Percentiles rank a stretch among this genome's conserved stretches.
These are phyloP conservation scores for Ceratocystiopsis brevicomis DNA, from an alignment of 2,329 filamentous ascomycete species.

Conservation along the genomic window DNA sequence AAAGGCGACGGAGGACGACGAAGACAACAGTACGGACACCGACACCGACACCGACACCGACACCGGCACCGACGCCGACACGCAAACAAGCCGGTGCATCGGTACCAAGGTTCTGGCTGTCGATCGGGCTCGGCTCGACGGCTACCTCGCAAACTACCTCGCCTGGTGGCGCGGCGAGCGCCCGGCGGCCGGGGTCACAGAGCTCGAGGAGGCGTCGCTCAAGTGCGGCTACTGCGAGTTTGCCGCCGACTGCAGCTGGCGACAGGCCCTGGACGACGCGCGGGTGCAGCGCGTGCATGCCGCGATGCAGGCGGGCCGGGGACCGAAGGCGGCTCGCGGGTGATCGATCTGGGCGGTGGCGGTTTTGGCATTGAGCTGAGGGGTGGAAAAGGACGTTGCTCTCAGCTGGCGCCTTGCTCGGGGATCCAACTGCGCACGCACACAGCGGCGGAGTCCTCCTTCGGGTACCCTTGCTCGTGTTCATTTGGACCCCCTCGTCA, in stretches of 20 bases:
- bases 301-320: background rate
- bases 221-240: conserved; percentile 81
- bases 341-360: no score
- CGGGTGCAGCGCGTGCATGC: conserved; percentile 9
- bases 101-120: conserved; percentile 44
- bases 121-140: conserved; percentile 40
- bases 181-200: conserved; percentile 47
- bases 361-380: no score
- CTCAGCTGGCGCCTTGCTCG: no score
- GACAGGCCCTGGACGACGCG: conserved; percentile 48
- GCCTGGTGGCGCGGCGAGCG: conserved; percentile 70
- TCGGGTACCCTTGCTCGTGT: no score
- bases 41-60: conserved; percentile 20
- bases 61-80: conserved; percentile 10
- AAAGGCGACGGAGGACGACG: background rate
- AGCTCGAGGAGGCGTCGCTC: conserved; percentile 58
- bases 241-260: conserved; percentile 57
- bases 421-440: no score
- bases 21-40: conserved; percentile 6
- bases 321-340: background rate
- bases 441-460: no score
- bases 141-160: conserved; percentile 52
- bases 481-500: no score
- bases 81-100: conserved; percentile 23
- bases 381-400: no score